Evolutionary conservation across 495 filamentous ascomycete species (phyloP).

Genomic region (Penicillium pulvis): DNA sequence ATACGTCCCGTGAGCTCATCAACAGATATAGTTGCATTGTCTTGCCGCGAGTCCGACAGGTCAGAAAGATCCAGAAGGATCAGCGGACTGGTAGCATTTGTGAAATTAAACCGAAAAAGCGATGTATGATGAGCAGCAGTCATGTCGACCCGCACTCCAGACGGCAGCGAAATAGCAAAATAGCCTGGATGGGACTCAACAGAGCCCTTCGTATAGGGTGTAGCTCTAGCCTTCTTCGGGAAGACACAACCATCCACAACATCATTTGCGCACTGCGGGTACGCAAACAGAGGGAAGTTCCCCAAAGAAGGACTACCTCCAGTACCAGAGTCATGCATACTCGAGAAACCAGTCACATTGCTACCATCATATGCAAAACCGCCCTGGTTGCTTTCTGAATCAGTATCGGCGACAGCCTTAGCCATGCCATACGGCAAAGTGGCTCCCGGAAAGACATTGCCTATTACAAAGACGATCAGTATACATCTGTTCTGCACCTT

Average conservation of each 20-base stretch:
- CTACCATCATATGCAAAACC: constrained; percentile 71
- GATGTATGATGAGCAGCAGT: constrained; percentile 64
- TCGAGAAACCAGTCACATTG: constrained; percentile 70
- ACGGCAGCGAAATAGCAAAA: constrained; percentile 64
- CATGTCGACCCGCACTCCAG: constrained; percentile 62
- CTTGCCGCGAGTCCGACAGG: constrained; percentile 64
- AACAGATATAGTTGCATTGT: constrained; percentile 63
- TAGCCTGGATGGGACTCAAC: constrained; percentile 71
- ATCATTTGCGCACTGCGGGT: constrained; percentile 61
- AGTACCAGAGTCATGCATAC: constrained; percentile 75
- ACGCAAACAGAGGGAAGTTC: constrained; percentile 75
- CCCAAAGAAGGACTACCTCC: constrained; percentile 74
- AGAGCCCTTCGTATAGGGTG: constrained; percentile 48
- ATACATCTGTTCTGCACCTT: background rate
- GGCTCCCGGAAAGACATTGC: constrained; percentile 75
- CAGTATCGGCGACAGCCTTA: constrained; percentile 76
- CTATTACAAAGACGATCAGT: constrained; percentile 17
- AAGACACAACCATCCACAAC: constrained; percentile 68
- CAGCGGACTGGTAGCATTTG: constrained; percentile 51
- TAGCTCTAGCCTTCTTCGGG: constrained; percentile 56
- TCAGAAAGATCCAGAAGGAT: constrained; percentile 72
- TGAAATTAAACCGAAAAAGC: constrained; percentile 66
- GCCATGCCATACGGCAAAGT: constrained; percentile 75
- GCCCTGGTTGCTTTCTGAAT: constrained; percentile 65
- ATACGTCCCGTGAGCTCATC: constrained; percentile 64